Evolutionary conservation across 441 rosid genomes (phyloP).

Genomic region (Flueggea neowawraea): DNA sequence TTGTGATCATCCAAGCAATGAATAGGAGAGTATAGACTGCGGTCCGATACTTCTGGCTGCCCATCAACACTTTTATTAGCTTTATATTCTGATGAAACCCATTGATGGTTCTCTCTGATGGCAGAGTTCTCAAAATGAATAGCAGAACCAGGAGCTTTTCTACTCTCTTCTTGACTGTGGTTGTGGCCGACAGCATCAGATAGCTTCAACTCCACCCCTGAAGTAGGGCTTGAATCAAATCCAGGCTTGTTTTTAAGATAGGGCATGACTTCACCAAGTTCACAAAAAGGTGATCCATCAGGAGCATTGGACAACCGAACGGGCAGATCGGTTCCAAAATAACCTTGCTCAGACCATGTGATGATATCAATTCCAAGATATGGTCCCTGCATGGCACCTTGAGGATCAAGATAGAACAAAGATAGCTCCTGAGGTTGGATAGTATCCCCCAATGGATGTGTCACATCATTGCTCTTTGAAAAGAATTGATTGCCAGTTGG

Average conservation of each 20-base stretch:
- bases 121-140: constrained; percentile 23
- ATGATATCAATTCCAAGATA: constrained; percentile 55
- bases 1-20: constrained; percentile 34
- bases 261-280: constrained; percentile 47
- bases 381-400: constrained; percentile 50
- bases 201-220: constrained; percentile 32
- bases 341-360: constrained; percentile 53
- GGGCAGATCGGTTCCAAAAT: constrained; percentile 50
- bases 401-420: constrained; percentile 55
- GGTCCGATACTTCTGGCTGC: constrained; percentile 33
- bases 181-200: constrained; percentile 19
- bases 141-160: constrained; percentile 24
- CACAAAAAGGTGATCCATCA: constrained; percentile 38
- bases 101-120: constrained; percentile 12
- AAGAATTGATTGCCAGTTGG: constrained; percentile 6
- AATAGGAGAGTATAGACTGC: constrained; percentile 25
- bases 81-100: constrained; percentile 22
- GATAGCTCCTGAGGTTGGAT: constrained; percentile 33
- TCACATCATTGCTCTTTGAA: constrained; percentile 7
- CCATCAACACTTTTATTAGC: constrained; percentile 25
- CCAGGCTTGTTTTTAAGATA: constrained; percentile 25
- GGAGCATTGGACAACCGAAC: constrained; percentile 48
- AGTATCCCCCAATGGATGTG: constrained; percentile 9
- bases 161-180: constrained; percentile 12
- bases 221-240: constrained; percentile 5